Evolutionary conservation across 23 red algal genomes (phyloP).

Genomic region (Pyropia yezoensis): DNA sequence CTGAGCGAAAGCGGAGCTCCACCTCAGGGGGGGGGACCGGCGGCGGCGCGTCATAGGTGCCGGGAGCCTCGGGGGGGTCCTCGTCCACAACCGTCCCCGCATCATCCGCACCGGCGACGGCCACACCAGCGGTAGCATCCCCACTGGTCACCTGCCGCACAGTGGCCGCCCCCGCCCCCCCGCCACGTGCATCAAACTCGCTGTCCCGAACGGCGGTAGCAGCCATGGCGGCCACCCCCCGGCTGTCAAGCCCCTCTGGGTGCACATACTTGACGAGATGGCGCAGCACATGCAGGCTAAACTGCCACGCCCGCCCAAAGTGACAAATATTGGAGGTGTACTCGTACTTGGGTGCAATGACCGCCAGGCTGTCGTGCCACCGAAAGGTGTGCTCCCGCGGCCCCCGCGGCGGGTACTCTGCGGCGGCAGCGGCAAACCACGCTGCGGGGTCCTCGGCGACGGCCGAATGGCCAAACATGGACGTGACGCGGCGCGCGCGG

Average conservation of each 20-base stretch:
- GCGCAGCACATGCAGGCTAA: constrained; percentile 40
- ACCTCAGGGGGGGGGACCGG: constrained; percentile 24
- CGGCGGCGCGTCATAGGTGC: constrained; percentile 5
- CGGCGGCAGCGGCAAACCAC: constrained; percentile 4
- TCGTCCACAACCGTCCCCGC: no score
- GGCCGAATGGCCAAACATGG: constrained; percentile 29
- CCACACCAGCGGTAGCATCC: no score
- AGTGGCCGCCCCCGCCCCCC: no score
- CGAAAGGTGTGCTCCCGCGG: constrained; percentile 40
- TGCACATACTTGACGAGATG: constrained; percentile 38
- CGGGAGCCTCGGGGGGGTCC: no score
- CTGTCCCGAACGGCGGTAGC: no score
- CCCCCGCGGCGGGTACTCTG: neutral
- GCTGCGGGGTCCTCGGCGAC: constrained; percentile 7
- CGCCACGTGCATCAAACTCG: no score
- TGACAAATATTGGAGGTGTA: constrained; percentile 64
- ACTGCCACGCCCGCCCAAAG: constrained; percentile 49
- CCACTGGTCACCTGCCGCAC: no score
- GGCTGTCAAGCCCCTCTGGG: no score
- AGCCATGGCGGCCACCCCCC: no score
- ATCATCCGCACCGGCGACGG: no score
- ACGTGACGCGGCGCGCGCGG: constrained; percentile 18
- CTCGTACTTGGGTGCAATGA: constrained; percentile 55
- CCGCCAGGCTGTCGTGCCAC: constrained; percentile 40
- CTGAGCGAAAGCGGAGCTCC: constrained; percentile 35